Percentiles rank a stretch among this genome's conserved stretches.
These are phyloP conservation scores for Zangia roseola DNA, from an alignment of 768 basidiomycete species.

Conservation along the genomic window DNA sequence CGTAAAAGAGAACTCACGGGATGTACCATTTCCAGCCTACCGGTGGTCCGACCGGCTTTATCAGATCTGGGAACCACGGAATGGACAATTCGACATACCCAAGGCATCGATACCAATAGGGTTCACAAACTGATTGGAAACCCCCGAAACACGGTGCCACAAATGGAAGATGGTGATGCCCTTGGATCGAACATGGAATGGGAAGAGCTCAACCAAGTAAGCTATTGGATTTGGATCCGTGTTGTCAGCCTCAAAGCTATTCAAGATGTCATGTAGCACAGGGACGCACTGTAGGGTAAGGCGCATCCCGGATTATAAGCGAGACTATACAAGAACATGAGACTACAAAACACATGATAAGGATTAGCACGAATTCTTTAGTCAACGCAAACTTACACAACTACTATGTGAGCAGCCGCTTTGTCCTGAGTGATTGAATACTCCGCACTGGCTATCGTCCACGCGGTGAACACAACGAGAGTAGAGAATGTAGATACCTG, in stretches of 20 bases:
- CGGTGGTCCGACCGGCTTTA: too few relatives aligned
- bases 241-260: neutral
- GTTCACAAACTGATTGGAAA: constrained; percentile 11
- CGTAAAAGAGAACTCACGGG: neutral
- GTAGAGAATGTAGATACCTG: constrained; percentile 17
- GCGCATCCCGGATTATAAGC: constrained; percentile 16
- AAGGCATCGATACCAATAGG: constrained; percentile 15
- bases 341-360: neutral
- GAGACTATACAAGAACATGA: constrained; percentile 18
- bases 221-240: constrained; percentile 34
- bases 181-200: constrained; percentile 59
- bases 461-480: constrained; percentile 11
- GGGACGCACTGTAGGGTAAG: constrained; percentile 9
- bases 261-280: neutral
- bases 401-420: constrained; percentile 2
- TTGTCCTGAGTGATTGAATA: constrained; percentile 14
- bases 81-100: constrained; percentile 1
- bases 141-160: constrained; percentile 42
- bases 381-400: constrained; percentile 5
- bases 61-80: neutral
- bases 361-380: neutral
- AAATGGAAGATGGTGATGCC: constrained; percentile 63
- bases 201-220: constrained; percentile 67
- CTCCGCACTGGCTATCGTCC: constrained; percentile 19
- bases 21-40: constrained; percentile 17